Evolutionary conservation across 2,329 filamentous ascomycete species (phyloP).

Genomic region (Hypoxylon sp.): DNA sequence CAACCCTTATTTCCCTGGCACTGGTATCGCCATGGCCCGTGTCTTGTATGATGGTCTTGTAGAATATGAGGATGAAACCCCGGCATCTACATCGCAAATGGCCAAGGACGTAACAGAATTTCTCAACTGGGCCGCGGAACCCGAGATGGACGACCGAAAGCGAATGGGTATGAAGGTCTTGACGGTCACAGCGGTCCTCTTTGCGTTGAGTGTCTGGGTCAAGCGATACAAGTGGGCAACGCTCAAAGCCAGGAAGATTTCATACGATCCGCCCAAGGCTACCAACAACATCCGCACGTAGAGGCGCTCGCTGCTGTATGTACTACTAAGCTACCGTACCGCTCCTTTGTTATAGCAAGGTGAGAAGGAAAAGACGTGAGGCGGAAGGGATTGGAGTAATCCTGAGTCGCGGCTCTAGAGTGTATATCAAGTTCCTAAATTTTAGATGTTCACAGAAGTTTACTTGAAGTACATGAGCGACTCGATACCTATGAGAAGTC

Average conservation of each 20-base stretch:
- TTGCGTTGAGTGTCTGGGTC: constrained; percentile 93
- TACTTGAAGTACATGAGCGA: constrained; percentile 36
- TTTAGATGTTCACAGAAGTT: constrained; percentile 52
- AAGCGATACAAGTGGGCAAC: constrained; percentile 99
- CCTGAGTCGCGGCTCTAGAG: constrained; percentile 57
- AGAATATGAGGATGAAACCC: constrained; percentile 97
- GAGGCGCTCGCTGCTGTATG: constrained; percentile 49
- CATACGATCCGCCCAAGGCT: constrained; percentile 82
- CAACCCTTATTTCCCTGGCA: constrained; percentile 99
- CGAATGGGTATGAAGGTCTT: constrained; percentile 99
- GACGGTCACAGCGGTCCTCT: constrained; percentile 81
- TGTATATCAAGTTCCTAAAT: constrained; percentile 59
- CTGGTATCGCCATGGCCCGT: constrained; percentile 98
- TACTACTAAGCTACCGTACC: constrained; percentile 53
- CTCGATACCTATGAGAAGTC: constrained; percentile 19
- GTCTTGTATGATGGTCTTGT: constrained; percentile 97
- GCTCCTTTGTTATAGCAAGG: constrained; percentile 54
- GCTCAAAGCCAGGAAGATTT: constrained; percentile 95
- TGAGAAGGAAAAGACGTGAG: constrained; percentile 48
- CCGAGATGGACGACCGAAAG: constrained; percentile 99
- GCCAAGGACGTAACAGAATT: constrained; percentile 99
- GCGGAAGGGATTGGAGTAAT: constrained; percentile 52
- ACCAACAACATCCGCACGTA: constrained; percentile 65
- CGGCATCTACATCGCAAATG: constrained; percentile 97
- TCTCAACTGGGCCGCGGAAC: constrained; percentile 98